Percentiles rank a stretch among this genome's conserved stretches.
Evolutionary conservation across 257 asterid species (phyloP).

Genomic region (Rehmannia glutinosa): DNA sequence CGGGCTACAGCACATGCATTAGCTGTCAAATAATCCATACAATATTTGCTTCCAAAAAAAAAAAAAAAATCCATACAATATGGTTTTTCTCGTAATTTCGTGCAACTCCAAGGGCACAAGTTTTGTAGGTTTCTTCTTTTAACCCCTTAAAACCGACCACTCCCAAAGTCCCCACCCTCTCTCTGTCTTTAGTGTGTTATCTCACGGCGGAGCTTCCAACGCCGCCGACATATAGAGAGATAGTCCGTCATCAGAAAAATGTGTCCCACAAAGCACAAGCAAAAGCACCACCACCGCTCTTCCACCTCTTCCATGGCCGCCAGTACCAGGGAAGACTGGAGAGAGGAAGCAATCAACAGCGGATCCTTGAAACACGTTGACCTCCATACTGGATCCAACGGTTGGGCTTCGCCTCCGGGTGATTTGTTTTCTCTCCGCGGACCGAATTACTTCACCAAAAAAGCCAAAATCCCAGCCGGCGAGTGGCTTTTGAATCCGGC

Average conservation of each 20-base stretch:
- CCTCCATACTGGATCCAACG: conserved; percentile 66
- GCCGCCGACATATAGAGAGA: conserved; percentile 18
- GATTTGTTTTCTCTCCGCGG: conserved; percentile 69
- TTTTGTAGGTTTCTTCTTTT: neutral
- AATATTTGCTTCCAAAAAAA: conserved; percentile 23
- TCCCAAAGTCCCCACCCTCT: neutral
- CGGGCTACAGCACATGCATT: neutral
- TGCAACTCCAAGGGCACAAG: conserved; percentile 10
- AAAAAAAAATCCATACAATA: neutral
- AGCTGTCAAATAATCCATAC: neutral
- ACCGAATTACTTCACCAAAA: conserved; percentile 60
- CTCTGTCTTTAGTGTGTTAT: neutral
- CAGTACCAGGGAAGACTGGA: conserved; percentile 48
- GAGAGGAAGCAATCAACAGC: conserved; percentile 51
- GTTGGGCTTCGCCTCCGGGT: conserved; percentile 97
- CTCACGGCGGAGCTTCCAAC: conserved; percentile 34
- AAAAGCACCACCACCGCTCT: conserved; percentile 33
- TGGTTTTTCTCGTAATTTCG: conserved; percentile 21
- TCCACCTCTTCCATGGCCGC: conserved; percentile 27
- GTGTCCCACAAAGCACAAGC: conserved; percentile 59
- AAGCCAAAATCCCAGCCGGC: conserved; percentile 56
- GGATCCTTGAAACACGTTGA: conserved; percentile 80
- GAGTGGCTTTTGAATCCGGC: conserved; percentile 74
- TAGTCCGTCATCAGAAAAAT: conserved; percentile 20
- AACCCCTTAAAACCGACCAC: conserved; percentile 3